Conservation (phyloP, 2,329 filamentous ascomycete species). For the Clarireedia sp. region DNA sequence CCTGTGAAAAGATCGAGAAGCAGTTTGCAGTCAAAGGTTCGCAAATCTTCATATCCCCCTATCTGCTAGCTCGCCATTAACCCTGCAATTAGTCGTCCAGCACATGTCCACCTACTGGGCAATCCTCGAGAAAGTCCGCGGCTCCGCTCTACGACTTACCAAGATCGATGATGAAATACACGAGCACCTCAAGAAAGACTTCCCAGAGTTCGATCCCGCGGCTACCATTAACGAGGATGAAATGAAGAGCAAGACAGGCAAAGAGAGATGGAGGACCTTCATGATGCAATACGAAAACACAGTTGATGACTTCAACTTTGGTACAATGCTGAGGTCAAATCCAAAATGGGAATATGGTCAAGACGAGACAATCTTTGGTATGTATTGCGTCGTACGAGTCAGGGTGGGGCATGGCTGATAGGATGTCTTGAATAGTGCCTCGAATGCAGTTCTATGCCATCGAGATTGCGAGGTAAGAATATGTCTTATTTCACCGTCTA, state of each 20-base stretch:
- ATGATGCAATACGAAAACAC: constrained; percentile 90
- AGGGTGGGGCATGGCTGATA: background rate
- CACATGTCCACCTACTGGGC: constrained; percentile 97
- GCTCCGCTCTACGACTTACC: constrained; percentile 82
- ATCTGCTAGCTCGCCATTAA: constrained; percentile 20
- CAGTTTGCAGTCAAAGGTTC: constrained; percentile 95
- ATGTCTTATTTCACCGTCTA: background rate
- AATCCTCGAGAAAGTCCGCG: constrained; percentile 83
- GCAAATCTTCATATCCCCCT: constrained; percentile 1
- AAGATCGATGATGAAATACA: constrained; percentile 94
- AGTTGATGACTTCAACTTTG: constrained; percentile 97
- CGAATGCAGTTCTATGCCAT: constrained; percentile 78
- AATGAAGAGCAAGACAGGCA: constrained; percentile 96
- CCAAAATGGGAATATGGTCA: constrained; percentile 79
- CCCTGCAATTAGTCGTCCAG: constrained; percentile 57
- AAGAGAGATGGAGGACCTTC: constrained; percentile 91
- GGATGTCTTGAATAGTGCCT: constrained; percentile 35
- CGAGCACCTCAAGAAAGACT: constrained; percentile 77
- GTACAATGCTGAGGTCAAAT: constrained; percentile 78
- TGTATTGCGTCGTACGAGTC: constrained; percentile 21
- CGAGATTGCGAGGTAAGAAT: constrained; percentile 48
- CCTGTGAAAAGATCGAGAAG: constrained; percentile 76
- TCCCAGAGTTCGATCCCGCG: constrained; percentile 85
- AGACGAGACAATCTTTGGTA: constrained; percentile 87
- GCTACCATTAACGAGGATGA: constrained; percentile 78